Percentiles rank a stretch among this genome's conserved stretches.
These are phyloP conservation scores for Ceraceosorus bombacis DNA, from an alignment of 1,284 basidiomycete species.

Conservation along the genomic window DNA sequence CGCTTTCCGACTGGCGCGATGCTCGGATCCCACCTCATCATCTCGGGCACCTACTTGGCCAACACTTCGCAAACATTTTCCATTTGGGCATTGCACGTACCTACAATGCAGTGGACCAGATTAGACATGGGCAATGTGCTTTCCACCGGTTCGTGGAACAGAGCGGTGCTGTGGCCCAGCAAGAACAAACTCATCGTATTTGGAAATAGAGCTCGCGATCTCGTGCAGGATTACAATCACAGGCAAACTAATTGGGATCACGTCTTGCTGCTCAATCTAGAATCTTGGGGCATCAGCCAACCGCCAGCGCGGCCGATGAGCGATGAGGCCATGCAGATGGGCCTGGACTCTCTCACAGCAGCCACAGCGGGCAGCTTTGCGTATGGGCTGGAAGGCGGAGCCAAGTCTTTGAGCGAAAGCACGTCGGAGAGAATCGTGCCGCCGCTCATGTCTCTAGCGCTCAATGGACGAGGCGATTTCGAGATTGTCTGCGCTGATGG, in stretches of 20 bases:
- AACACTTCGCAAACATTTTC: conserved; percentile 43
- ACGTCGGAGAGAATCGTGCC: background rate
- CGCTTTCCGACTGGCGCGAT: conserved; percentile 40
- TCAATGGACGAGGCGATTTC: conserved; percentile 59
- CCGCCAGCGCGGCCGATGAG: conserved; percentile 25
- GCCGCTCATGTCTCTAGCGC: background rate
- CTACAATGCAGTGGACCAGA: conserved; percentile 37
- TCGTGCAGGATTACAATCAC: conserved; percentile 44
- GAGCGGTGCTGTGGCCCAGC: conserved; percentile 31
- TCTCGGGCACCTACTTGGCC: conserved; percentile 42
- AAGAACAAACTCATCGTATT: conserved; percentile 36
- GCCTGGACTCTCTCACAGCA: conserved; percentile 31
- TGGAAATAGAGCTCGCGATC: conserved; percentile 37
- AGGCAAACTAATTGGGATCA: conserved; percentile 44
- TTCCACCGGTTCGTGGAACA: conserved; percentile 37
- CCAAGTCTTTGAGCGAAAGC: background rate
- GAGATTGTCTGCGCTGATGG: conserved; percentile 86
- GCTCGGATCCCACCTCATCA: conserved; percentile 33
- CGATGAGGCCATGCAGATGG: conserved; percentile 27
- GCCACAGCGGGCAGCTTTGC: conserved; percentile 8
- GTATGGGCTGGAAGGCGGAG: background rate
- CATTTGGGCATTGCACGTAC: conserved; percentile 39
- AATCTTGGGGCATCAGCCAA: conserved; percentile 41
- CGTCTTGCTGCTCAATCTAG: conserved; percentile 37
- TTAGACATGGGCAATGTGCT: conserved; percentile 36